Evolutionary conservation across 495 filamentous ascomycete species (phyloP).

Genomic region (Durotheca rogersii): DNA sequence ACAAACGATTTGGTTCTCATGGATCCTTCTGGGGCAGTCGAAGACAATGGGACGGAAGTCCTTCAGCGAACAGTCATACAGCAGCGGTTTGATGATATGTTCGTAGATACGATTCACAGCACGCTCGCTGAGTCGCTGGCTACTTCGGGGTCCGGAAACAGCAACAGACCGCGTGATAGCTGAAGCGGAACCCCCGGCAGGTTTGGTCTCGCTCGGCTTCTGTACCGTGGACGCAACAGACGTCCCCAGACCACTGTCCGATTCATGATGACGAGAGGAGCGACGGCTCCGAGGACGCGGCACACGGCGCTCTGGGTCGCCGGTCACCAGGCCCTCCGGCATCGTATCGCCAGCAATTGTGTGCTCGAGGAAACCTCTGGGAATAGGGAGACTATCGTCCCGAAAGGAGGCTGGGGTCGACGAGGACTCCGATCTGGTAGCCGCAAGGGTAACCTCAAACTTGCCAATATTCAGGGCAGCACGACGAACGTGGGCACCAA

Average conservation of each 20-base stretch:
- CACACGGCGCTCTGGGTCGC: slow-evolving; percentile 42
- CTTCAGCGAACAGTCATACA: slow-evolving; percentile 57
- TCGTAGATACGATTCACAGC: slow-evolving; percentile 56
- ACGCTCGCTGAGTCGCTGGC: slow-evolving; percentile 49
- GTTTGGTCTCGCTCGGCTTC: slow-evolving; percentile 34
- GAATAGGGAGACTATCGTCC: slow-evolving; percentile 53
- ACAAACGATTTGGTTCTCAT: slow-evolving; percentile 76
- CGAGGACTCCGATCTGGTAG: slow-evolving; percentile 32
- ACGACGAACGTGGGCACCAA: slow-evolving; percentile 56
- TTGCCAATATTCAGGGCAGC: slow-evolving; percentile 56
- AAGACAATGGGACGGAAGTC: slow-evolving; percentile 76
- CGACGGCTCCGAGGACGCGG: slow-evolving; percentile 54
- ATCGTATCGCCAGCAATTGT: slow-evolving; percentile 45
- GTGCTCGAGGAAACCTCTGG: slow-evolving; percentile 51
- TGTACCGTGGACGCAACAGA: slow-evolving; percentile 51
- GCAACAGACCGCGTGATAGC: slow-evolving; percentile 52
- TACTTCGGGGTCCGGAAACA: slow-evolving; percentile 39
- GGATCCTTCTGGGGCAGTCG: slow-evolving; percentile 73
- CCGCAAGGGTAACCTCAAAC: slow-evolving; percentile 41
- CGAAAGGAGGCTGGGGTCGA: slow-evolving; percentile 36
- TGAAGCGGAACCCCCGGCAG: slow-evolving; percentile 19
- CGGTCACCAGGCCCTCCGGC: slow-evolving; percentile 33
- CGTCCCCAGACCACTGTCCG: slow-evolving; percentile 62
- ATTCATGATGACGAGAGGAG: slow-evolving; percentile 55
- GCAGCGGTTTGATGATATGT: slow-evolving; percentile 53